Percentiles rank a stretch among this genome's conserved stretches.
phyloP scores from a whole-genome alignment of 805 yeast species.

The Teunomyces gatunensis region DNA sequence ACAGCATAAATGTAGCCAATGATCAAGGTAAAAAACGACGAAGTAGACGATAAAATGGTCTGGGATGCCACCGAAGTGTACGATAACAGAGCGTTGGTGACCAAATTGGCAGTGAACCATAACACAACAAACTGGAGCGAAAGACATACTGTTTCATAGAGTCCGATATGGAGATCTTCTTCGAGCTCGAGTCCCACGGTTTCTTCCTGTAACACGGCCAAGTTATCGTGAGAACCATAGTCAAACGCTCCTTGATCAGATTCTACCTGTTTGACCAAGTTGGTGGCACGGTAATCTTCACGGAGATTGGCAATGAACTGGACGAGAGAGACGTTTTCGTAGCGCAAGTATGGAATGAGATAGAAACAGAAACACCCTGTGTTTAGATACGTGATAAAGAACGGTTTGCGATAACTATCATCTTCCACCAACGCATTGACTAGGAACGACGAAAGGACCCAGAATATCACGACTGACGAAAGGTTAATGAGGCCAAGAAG shows the following conservation, averaged over 20 bases:
- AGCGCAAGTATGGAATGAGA: slow-evolving; percentile 55
- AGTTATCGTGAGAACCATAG: slow-evolving; percentile 23
- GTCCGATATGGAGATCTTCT: slow-evolving; percentile 27
- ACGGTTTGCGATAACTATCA: slow-evolving; percentile 79
- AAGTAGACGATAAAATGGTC: slow-evolving; percentile 87
- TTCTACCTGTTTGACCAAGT: slow-evolving; percentile 1
- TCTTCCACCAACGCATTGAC: slow-evolving; percentile 74
- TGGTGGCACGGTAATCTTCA: slow-evolving; percentile 17
- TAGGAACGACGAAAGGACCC: slow-evolving; percentile 90
- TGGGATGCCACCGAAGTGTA: slow-evolving; percentile 94
- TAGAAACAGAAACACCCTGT: slow-evolving; percentile 83
- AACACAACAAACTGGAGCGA: slow-evolving; percentile 80
- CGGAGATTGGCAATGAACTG: slow-evolving; percentile 22
- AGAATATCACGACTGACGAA: slow-evolving; percentile 71
- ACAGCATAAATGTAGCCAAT: slow-evolving; percentile 73
- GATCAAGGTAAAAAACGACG: slow-evolving; percentile 86
- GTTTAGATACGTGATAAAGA: slow-evolving; percentile 86
- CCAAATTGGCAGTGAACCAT: slow-evolving; percentile 89
- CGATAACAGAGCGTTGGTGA: slow-evolving; percentile 81
- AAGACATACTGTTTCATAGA: slow-evolving; percentile 65
- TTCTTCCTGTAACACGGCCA: slow-evolving; percentile 11
- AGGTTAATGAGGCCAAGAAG: slow-evolving; percentile 72
- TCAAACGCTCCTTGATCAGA: slow-evolving; percentile 24
- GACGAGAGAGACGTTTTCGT: slow-evolving; percentile 21
- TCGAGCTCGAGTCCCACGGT: neutral